Evolutionary conservation across 108 stramenopile genomes (phyloP).

Genomic region (Seminavis robusta): DNA sequence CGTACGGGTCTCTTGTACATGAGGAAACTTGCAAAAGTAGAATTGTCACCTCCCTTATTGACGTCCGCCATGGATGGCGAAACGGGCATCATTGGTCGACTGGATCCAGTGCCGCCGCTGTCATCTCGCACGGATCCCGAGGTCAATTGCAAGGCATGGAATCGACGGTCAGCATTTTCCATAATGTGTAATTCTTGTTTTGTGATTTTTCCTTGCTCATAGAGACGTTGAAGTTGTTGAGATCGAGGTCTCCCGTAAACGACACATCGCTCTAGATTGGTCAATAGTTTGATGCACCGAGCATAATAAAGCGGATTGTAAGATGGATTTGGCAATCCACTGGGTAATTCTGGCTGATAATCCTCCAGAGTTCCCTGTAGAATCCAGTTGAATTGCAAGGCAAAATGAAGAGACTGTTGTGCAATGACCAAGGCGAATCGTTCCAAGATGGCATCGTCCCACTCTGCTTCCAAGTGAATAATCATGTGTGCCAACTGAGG

Average conservation of each 20-base stretch:
- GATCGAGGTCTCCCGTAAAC: slow-evolving; percentile 82
- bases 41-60: no score
- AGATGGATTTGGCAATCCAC: slow-evolving; percentile 78
- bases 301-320: slow-evolving; percentile 87
- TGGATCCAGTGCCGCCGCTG: no score
- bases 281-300: slow-evolving; percentile 91
- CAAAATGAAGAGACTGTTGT: slow-evolving; percentile 96
- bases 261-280: slow-evolving; percentile 92
- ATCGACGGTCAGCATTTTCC: slow-evolving; percentile 91
- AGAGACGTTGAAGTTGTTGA: slow-evolving; percentile 82
- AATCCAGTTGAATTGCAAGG: slow-evolving; percentile 96
- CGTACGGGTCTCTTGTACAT: slow-evolving; percentile 77
- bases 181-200: slow-evolving; percentile 79
- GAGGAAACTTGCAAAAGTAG: slow-evolving; percentile 66
- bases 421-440: slow-evolving; percentile 94
- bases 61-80: no score
- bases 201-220: slow-evolving; percentile 86
- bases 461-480: slow-evolving; percentile 95
- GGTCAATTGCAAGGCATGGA: slow-evolving; percentile 85
- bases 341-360: slow-evolving; percentile 89
- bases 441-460: slow-evolving; percentile 93
- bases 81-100: no score
- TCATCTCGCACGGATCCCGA: no score
- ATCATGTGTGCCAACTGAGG: slow-evolving; percentile 99
- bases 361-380: slow-evolving; percentile 97